A percentile compares a stretch with the other conserved stretches of the same genome.
These are phyloP conservation scores for Plasmodium gaboni DNA, from an alignment of 169 alveolate species.

Conservation along the genomic window DNA sequence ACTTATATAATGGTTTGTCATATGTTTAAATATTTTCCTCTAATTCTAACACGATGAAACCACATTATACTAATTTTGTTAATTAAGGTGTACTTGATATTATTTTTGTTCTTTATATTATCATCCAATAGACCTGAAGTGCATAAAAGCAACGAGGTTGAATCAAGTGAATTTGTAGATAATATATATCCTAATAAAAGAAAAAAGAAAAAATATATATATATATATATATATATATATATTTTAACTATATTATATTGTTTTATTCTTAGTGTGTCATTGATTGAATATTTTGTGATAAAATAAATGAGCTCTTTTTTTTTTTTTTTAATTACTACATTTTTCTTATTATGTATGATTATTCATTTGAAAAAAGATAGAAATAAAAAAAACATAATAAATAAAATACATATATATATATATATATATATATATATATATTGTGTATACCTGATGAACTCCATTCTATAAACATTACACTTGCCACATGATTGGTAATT, in stretches of 20 bases:
- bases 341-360: too few relatives aligned
- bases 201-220: background rate
- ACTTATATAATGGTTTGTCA: background rate
- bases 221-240: background rate
- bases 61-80: too few relatives aligned
- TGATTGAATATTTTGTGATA: too few relatives aligned
- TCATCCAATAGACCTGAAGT: conserved; percentile 33
- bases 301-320: too few relatives aligned
- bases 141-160: conserved; percentile 34
- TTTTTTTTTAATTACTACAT: too few relatives aligned
- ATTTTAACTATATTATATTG: background rate
- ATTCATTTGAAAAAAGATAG: background rate
- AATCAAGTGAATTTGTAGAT: conserved; percentile 50
- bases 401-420: background rate
- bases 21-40: background rate
- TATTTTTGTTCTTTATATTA: background rate
- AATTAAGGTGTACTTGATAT: conserved; percentile 7
- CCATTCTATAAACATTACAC: conserved; percentile 49
- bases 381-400: background rate
- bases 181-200: conserved; percentile 37
- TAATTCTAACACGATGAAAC: background rate
- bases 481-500: conserved; percentile 44
- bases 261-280: too few relatives aligned
- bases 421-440: background rate
- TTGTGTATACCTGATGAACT: conserved; percentile 40